Evolutionary conservation across 768 basidiomycete genomes (phyloP).

Genomic region (Leucosporidium yakuticum): DNA sequence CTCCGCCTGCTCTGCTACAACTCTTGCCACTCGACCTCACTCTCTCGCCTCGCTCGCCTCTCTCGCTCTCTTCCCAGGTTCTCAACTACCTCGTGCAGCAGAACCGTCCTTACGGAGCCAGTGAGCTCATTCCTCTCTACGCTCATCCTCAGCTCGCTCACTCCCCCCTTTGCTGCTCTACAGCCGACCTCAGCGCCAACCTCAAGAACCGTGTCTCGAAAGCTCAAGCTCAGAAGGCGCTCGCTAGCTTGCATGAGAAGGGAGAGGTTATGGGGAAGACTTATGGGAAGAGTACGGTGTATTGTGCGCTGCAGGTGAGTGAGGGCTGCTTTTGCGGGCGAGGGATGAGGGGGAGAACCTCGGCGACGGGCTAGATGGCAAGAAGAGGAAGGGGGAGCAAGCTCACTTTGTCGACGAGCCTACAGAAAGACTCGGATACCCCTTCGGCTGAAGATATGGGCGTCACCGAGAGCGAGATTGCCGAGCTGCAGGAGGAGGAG

Average conservation of each 20-base stretch:
- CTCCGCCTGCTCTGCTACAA: too few species aligned
- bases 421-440: not conserved
- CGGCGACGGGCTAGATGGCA: too few species aligned
- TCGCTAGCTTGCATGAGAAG: constrained; percentile 2
- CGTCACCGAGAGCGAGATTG: not conserved
- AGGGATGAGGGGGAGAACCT: not conserved
- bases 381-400: too few species aligned
- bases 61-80: not conserved
- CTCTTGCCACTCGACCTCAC: not conserved
- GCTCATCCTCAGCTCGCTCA: not conserved
- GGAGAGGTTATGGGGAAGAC: constrained; percentile 1
- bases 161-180: too few species aligned
- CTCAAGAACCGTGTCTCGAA: constrained; percentile 1
- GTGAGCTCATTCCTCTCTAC: not conserved
- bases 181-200: constrained; percentile 3
- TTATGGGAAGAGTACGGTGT: not conserved
- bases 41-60: not conserved
- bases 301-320: constrained; percentile 2
- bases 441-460: not conserved
- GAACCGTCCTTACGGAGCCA: constrained; percentile 1
- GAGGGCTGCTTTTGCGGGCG: not conserved
- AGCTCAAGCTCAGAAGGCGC: not conserved
- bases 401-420: too few species aligned
- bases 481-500: not conserved
- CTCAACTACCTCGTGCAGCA: not conserved